Evolutionary conservation across 177 flowering plant species (phyloP).

Genomic region (Vitis hybrid): DNA sequence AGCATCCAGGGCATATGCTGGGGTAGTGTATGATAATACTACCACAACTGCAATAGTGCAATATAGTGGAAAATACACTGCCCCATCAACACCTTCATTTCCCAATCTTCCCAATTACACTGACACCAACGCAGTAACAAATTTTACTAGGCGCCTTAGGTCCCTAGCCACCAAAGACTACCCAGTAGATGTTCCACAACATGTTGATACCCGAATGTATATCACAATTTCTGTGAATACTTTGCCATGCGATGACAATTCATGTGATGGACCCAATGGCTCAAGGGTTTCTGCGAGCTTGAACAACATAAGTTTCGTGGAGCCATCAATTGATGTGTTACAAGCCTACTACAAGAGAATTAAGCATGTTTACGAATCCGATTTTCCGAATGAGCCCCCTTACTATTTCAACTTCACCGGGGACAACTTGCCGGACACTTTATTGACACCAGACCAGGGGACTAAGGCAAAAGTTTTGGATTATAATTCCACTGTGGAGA

Average conservation of each 20-base stretch:
- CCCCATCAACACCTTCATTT: conserved; percentile 12
- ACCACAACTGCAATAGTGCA: conserved; percentile 35
- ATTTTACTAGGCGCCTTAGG: conserved; percentile 13
- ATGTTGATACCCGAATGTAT: conserved; percentile 1
- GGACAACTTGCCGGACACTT: neutral
- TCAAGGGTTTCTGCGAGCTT: conserved; percentile 32
- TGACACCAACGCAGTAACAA: conserved; percentile 14
- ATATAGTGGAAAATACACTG: conserved; percentile 16
- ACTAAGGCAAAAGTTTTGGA: conserved; percentile 36
- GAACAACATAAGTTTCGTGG: conserved; percentile 42
- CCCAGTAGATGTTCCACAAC: conserved; percentile 33
- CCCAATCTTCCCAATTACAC: conserved; percentile 23
- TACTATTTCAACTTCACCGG: conserved; percentile 35
- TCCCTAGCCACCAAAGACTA: conserved; percentile 26
- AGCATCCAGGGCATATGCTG: conserved; percentile 22
- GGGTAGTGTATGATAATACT: conserved; percentile 19
- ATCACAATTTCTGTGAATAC: conserved; percentile 27
- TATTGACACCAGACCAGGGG: conserved; percentile 12
- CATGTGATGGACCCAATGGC: conserved; percentile 34
- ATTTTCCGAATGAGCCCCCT: conserved; percentile 40
- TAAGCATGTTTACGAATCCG: conserved; percentile 12
- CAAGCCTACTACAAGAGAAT: conserved; percentile 31
- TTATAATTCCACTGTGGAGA: conserved; percentile 37
- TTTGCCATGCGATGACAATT: conserved; percentile 12
- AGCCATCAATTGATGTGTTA: conserved; percentile 23